phyloP scores from a whole-genome alignment of 73 alveolate genomes.

The Paramecium pentaurelia region DNA sequence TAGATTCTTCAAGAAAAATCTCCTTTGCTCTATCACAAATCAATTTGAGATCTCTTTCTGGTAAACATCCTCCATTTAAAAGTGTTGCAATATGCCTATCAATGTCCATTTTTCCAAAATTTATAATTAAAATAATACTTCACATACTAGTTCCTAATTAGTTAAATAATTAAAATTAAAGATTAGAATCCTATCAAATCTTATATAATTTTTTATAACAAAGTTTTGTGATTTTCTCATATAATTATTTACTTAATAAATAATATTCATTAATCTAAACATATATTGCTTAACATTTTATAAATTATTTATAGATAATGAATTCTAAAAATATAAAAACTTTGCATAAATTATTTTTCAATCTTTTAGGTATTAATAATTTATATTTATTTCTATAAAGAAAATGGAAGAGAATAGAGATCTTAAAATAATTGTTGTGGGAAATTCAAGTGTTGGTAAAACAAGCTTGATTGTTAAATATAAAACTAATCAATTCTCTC shows the following conservation, averaged over 20 bases:
- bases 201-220: not conserved
- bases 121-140: not conserved
- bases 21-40: slow-evolving; percentile 80
- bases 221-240: not conserved
- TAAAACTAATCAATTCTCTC: not conserved
- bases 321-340: no score
- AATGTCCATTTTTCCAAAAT: slow-evolving; percentile 2
- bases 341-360: not conserved
- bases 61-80: slow-evolving; percentile 61
- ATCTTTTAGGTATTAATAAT: not conserved
- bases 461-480: not conserved
- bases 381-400: not conserved
- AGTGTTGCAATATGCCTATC: slow-evolving; percentile 33
- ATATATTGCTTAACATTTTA: not conserved
- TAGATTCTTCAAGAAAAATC: slow-evolving; percentile 69
- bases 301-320: not conserved
- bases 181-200: not conserved
- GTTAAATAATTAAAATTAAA: not conserved
- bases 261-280: not conserved
- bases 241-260: not conserved
- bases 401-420: not conserved
- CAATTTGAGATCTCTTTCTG: slow-evolving; percentile 71
- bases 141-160: not conserved
- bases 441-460: not conserved
- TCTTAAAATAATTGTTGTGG: not conserved